Evolutionary conservation across 805 yeast genomes (phyloP).

Genomic region (Barnettozyma pratensis): DNA sequence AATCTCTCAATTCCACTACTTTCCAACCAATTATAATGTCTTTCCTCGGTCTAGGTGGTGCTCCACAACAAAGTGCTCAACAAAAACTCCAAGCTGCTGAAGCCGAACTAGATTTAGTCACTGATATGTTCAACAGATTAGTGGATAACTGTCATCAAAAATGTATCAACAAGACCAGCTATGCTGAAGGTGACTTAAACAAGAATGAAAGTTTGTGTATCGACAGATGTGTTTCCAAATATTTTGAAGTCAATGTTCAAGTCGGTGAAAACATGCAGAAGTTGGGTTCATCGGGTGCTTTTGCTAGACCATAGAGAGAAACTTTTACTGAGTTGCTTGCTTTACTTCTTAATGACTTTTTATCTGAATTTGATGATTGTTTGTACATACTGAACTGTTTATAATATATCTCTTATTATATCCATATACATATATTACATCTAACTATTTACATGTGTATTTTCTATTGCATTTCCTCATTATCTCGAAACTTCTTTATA

Average conservation of each 20-base stretch:
- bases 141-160: constrained; percentile 86
- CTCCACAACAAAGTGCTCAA: constrained; percentile 68
- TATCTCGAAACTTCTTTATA: constrained; percentile 17
- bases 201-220: constrained; percentile 82
- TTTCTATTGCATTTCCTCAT: neutral
- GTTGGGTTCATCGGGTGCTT: constrained; percentile 40
- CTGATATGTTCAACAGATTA: constrained; percentile 93
- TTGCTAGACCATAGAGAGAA: constrained; percentile 23
- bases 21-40: constrained; percentile 39
- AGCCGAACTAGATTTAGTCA: constrained; percentile 94
- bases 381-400: constrained; percentile 2
- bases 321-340: neutral
- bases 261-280: constrained; percentile 78
- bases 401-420: neutral
- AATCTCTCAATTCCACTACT: neutral
- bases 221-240: constrained; percentile 94
- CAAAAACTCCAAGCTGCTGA: constrained; percentile 89
- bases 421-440: neutral
- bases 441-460: constrained; percentile 4
- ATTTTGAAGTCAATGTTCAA: constrained; percentile 89
- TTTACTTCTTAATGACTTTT: neutral
- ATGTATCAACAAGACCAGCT: constrained; percentile 59
- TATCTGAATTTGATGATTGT: neutral
- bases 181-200: constrained; percentile 67
- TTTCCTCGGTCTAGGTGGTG: constrained; percentile 68